Evolutionary conservation across 306 rosid species (phyloP).

Genomic region (Abrus pulchellus): DNA sequence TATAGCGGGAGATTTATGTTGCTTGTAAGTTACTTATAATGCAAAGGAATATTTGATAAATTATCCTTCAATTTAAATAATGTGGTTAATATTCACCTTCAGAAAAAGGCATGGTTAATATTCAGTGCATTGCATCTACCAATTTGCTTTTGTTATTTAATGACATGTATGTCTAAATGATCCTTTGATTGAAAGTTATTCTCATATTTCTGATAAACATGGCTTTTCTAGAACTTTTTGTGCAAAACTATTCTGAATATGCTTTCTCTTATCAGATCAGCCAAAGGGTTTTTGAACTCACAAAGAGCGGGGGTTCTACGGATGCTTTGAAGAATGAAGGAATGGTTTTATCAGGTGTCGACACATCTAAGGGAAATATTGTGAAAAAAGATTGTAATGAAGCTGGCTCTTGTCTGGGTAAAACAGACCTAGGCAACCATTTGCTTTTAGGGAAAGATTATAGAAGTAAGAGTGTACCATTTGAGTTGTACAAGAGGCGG

Average conservation of each 20-base stretch:
- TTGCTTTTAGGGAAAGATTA: slow-evolving; percentile 53
- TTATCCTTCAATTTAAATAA: background rate
- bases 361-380: slow-evolving; percentile 41
- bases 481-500: slow-evolving; percentile 82
- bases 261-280: slow-evolving; percentile 74
- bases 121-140: background rate
- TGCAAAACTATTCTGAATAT: slow-evolving; percentile 14
- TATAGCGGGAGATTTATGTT: slow-evolving; percentile 13
- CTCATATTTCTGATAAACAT: slow-evolving; percentile 5
- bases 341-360: slow-evolving; percentile 44
- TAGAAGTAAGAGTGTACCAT: slow-evolving; percentile 62
- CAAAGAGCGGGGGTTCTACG: slow-evolving; percentile 54
- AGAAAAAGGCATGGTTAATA: background rate
- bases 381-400: slow-evolving; percentile 46
- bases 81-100: background rate
- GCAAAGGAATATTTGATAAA: slow-evolving; percentile 1
- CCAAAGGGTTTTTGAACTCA: slow-evolving; percentile 76
- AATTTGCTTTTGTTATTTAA: slow-evolving; percentile 4
- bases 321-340: slow-evolving; percentile 59
- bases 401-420: slow-evolving; percentile 20
- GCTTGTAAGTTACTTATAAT: background rate
- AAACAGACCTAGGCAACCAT: slow-evolving; percentile 50
- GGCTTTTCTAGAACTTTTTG: background rate
- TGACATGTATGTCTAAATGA: slow-evolving; percentile 1
- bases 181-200: background rate